A percentile compares a stretch with the other conserved stretches of the same genome.
phyloP scores from a whole-genome alignment of 257 asterid genomes.

The Przewalskia tangutica region DNA sequence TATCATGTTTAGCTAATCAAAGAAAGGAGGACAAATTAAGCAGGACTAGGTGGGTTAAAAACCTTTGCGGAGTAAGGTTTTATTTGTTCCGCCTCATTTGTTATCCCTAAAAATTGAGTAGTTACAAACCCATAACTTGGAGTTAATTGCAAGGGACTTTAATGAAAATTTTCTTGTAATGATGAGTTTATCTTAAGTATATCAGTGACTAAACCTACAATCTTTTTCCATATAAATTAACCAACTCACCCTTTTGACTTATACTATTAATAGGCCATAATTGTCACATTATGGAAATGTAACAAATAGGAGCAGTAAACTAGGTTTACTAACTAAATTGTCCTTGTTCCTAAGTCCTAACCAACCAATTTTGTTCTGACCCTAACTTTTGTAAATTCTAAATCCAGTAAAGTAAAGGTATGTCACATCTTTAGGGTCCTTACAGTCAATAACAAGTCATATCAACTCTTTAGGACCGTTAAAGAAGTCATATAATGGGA shows the following conservation, averaged over 20 bases:
- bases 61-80: background rate
- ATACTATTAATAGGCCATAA: background rate
- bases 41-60: too few relatives aligned
- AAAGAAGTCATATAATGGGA: background rate
- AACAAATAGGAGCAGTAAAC: background rate
- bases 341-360: background rate
- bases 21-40: too few relatives aligned
- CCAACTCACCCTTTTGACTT: background rate
- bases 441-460: background rate
- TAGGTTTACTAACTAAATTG: background rate
- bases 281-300: background rate
- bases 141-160: background rate
- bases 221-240: too few relatives aligned
- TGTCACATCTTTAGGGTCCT: constrained; percentile 6
- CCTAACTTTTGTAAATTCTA: background rate
- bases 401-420: background rate
- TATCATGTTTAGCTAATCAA: too few relatives aligned
- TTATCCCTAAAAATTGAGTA: background rate
- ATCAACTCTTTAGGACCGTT: background rate
- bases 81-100: background rate
- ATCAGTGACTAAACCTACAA: background rate
- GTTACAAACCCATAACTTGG: background rate
- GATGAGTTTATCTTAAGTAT: too few relatives aligned
- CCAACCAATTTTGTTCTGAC: background rate
- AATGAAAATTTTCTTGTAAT: background rate